phyloP scores from a whole-genome alignment of 805 yeast species.

The Candida lessepsii region DNA sequence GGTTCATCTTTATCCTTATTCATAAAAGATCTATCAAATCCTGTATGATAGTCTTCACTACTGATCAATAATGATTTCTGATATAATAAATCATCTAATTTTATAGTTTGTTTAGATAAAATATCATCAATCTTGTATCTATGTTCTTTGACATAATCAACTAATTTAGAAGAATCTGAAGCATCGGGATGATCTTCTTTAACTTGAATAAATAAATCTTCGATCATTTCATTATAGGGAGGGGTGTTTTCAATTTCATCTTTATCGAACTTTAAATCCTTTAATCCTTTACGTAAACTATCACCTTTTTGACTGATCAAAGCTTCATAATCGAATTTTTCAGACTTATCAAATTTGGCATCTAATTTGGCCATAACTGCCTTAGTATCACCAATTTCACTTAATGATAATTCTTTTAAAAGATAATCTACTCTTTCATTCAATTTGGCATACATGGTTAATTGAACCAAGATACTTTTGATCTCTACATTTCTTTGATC shows the following conservation, averaged over 20 bases:
- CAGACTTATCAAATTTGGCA: conserved; percentile 54
- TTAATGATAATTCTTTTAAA: conserved; percentile 40
- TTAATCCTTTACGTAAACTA: conserved; percentile 45
- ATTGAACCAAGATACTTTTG: conserved; percentile 69
- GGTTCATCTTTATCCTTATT: conserved; percentile 49
- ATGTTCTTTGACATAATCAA: conserved; percentile 53
- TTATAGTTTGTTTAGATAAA: conserved; percentile 59
- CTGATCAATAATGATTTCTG: conserved; percentile 78
- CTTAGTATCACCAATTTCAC: conserved; percentile 33
- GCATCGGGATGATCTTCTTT: conserved; percentile 57
- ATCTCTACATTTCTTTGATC: conserved; percentile 76
- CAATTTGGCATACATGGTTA: conserved; percentile 75
- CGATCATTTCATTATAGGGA: conserved; percentile 89
- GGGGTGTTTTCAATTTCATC: conserved; percentile 47
- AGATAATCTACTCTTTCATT: conserved; percentile 71
- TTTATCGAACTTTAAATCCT: conserved; percentile 34
- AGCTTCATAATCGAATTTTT: conserved; percentile 50
- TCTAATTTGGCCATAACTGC: conserved; percentile 42
- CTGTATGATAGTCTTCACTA: conserved; percentile 88
- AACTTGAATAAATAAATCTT: conserved; percentile 79
- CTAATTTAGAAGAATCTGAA: conserved; percentile 32
- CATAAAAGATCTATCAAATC: conserved; percentile 81
- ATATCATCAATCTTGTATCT: conserved; percentile 68
- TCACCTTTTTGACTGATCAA: conserved; percentile 38
- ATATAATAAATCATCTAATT: conserved; percentile 61